Evolutionary conservation across 2,329 filamentous ascomycete genomes (phyloP), one percentile per base, ranked within the genome.

Genomic region (Aspergillus texensis): DNA sequence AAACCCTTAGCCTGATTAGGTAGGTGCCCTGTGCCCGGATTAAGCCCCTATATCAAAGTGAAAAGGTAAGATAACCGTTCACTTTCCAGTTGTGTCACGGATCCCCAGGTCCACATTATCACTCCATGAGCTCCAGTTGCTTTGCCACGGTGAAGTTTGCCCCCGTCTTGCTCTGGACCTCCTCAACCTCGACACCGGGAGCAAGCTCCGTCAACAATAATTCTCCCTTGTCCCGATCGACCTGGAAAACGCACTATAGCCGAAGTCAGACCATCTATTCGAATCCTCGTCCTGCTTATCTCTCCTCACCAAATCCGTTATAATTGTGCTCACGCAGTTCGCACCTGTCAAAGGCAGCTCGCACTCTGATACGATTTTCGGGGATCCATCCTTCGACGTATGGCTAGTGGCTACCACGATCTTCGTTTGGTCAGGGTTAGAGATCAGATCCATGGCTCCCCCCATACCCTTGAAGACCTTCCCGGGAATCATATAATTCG

Each of bases 401-500:
- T 91, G 89, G 72, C 90, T 89, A 3, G 88, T 91, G 0, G 88
- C 86, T 3, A 91, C 88, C 5, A 91, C 88, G 68, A 91, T 89
- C 82, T 90, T 91, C 68, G 89, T 91, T 71, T 84, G 83, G 68
- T 89, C 87, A 0, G 89, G 89, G 77, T 91, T 91, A 43, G 87
- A 88, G 12, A 91, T 88, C 9, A 91, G 79, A 74, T 91, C 89
- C 89, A 91, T 91, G 21, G 89, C 89, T 32, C 89, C 89, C 65
- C 92, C 92, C 89, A 96, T 95, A 21, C 92, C 92, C 83, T 95
- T 95, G 79, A 93, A 76, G 12, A 92, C 87, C 78, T 94, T 95
- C 28, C 92, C 92, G 0, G 92, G 92, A 66, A 96, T 91, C 90
- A 95, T 95, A 83, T 92, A 96, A 79, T 95, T 95, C 53, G 92